Conservation (phyloP, 2,329 filamentous ascomycete genomes). For the Coniochaeta hoffmannii region DNA sequence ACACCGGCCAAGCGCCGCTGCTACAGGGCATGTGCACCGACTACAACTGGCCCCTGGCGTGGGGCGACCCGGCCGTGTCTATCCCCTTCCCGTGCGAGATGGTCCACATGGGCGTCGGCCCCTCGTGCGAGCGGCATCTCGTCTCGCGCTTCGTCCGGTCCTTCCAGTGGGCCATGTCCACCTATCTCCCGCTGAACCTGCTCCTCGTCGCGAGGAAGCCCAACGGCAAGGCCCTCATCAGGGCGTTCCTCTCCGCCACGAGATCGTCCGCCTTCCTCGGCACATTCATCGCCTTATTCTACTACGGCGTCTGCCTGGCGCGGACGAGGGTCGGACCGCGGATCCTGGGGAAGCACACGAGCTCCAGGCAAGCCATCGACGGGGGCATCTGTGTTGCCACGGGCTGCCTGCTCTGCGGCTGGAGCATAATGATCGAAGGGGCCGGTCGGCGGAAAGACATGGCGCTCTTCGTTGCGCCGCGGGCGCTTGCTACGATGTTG, state of each 20-base stretch:
- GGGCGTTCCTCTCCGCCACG: constrained; percentile 50
- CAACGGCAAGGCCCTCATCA: constrained; percentile 32
- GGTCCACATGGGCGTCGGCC: constrained; percentile 72
- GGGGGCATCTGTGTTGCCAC: constrained; percentile 60
- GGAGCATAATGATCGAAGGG: constrained; percentile 71
- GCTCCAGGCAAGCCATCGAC: constrained; percentile 45
- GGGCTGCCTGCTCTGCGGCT: constrained; percentile 71
- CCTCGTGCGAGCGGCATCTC: constrained; percentile 69
- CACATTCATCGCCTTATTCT: constrained; percentile 71
- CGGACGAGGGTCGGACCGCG: constrained; percentile 67
- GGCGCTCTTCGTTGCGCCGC: constrained; percentile 71
- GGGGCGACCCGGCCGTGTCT: constrained; percentile 63
- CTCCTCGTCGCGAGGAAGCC: constrained; percentile 50
- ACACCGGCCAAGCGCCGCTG: constrained; percentile 62
- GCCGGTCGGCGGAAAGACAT: constrained; percentile 62
- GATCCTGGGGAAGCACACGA: constrained; percentile 47
- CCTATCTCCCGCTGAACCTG: constrained; percentile 70
- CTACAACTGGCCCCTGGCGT: constrained; percentile 58
- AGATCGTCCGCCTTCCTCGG: constrained; percentile 73
- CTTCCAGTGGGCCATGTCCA: constrained; percentile 67
- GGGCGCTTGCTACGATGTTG: constrained; percentile 67
- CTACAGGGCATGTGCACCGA: constrained; percentile 67
- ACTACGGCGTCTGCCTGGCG: constrained; percentile 75
- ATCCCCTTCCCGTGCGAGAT: constrained; percentile 75
- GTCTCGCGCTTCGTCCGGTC: constrained; percentile 58